Evolutionary conservation across 257 asterid genomes (phyloP).

Genomic region (Leptodermis oblonga): DNA sequence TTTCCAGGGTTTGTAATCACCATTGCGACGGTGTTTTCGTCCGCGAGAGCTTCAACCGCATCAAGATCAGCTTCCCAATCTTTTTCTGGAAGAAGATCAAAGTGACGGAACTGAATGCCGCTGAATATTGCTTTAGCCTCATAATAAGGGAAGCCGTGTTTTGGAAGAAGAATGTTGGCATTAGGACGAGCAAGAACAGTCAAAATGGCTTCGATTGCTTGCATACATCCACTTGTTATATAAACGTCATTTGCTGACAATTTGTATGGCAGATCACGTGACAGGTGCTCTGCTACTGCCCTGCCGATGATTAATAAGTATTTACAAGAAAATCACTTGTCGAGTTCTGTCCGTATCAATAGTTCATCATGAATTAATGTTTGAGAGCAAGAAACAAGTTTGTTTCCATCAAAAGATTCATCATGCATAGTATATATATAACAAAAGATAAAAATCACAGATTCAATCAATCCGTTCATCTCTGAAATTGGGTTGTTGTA

Average conservation of each 20-base stretch:
- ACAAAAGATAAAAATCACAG: too few relatives aligned
- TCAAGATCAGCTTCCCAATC: constrained; percentile 83
- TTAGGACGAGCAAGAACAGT: constrained; percentile 62
- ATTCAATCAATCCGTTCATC: too few relatives aligned
- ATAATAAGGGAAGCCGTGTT: constrained; percentile 77
- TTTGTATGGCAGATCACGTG: constrained; percentile 68
- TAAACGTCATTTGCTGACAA: constrained; percentile 67
- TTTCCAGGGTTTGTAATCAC: constrained; percentile 89
- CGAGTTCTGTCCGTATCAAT: too few relatives aligned
- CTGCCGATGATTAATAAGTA: too few relatives aligned
- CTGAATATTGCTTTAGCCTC: constrained; percentile 53
- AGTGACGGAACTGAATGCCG: constrained; percentile 61
- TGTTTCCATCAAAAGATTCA: too few relatives aligned
- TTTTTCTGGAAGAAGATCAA: constrained; percentile 69
- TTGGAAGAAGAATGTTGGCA: constrained; percentile 80
- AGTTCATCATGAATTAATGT: too few relatives aligned
- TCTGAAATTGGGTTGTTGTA: too few relatives aligned
- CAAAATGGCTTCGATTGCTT: constrained; percentile 57
- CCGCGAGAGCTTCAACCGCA: constrained; percentile 60
- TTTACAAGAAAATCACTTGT: too few relatives aligned
- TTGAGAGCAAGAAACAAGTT: too few relatives aligned
- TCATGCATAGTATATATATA: too few relatives aligned
- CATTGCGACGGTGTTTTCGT: constrained; percentile 81
- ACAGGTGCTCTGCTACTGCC: constrained; percentile 76
- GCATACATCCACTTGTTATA: constrained; percentile 62